phyloP scores from a whole-genome alignment of 768 basidiomycete genomes.

The Fistulinella prunicolor region DNA sequence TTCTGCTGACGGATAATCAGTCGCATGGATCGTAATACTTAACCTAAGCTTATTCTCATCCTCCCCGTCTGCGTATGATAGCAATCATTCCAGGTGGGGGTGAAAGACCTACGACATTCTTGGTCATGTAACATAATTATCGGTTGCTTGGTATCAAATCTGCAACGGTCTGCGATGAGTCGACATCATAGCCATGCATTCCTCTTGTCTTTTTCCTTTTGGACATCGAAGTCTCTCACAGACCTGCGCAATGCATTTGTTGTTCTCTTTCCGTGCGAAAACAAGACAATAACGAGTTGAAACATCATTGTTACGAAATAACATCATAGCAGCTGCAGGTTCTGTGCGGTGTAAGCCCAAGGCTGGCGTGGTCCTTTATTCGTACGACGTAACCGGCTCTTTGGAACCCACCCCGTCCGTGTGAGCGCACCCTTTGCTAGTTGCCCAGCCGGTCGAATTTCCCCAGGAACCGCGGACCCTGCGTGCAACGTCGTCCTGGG shows the following conservation, averaged over 20 bases:
- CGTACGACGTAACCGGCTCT: conserved; percentile 15
- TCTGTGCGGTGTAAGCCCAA: conserved; percentile 18
- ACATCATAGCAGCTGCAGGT: conserved; percentile 19
- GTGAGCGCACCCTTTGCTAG: conserved; percentile 55
- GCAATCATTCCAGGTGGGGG: conserved; percentile 9
- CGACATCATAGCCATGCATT: conserved; percentile 4
- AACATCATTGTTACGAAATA: conserved; percentile 8
- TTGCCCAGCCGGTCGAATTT: conserved; percentile 51
- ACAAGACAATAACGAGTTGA: conserved; percentile 11
- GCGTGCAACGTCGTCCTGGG: conserved; percentile 35
- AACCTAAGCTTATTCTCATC: conserved; percentile 25
- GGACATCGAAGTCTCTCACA: conserved; percentile 1
- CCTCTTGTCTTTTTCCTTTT: conserved; percentile 14
- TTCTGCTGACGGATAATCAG: conserved; percentile 29
- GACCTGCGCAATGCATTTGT: conserved; percentile 1
- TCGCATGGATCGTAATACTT: conserved; percentile 30
- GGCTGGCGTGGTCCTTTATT: conserved; percentile 10
- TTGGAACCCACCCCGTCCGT: conserved; percentile 26
- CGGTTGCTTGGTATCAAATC: conserved; percentile 18
- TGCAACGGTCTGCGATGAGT: conserved; percentile 11
- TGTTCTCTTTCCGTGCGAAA: conserved; percentile 2
- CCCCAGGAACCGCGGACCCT: conserved; percentile 58
- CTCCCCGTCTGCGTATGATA: conserved; percentile 15
- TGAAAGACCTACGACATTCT: conserved; percentile 21
- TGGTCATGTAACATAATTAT: conserved; percentile 28